Evolutionary conservation across 2,329 filamentous ascomycete genomes (phyloP).

Genomic region (Fusarium sp.): DNA sequence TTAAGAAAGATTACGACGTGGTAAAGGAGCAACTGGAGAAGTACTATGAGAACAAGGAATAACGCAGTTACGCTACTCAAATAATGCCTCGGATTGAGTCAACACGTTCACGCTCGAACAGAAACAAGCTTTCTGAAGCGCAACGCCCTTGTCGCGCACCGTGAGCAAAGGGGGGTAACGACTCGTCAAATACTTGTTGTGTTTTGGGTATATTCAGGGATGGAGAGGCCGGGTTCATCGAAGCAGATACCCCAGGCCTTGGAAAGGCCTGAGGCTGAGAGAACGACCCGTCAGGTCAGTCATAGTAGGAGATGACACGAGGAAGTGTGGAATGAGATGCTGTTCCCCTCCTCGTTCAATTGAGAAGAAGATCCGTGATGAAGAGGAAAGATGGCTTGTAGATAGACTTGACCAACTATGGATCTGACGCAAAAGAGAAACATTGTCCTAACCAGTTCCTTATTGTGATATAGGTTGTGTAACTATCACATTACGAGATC

Average conservation of each 20-base stretch:
- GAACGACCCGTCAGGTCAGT: slow-evolving; percentile 24
- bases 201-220: slow-evolving; percentile 27
- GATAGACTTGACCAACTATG: slow-evolving; percentile 22
- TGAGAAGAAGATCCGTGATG: slow-evolving; percentile 25
- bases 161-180: slow-evolving; percentile 11
- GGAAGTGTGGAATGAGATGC: slow-evolving; percentile 11
- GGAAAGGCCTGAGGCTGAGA: slow-evolving; percentile 33
- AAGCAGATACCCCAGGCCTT: slow-evolving; percentile 37
- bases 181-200: slow-evolving; percentile 20
- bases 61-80: slow-evolving; percentile 9
- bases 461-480: too few relatives aligned
- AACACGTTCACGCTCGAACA: slow-evolving; percentile 1
- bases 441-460: not conserved
- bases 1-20: slow-evolving; percentile 81
- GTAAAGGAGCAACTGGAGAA: slow-evolving; percentile 75
- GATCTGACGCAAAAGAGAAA: slow-evolving; percentile 14
- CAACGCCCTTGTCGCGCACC: slow-evolving; percentile 14
- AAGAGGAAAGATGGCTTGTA: slow-evolving; percentile 12
- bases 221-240: slow-evolving; percentile 33
- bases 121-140: not conserved
- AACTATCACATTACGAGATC: not conserved
- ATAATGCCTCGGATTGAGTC: slow-evolving; percentile 16
- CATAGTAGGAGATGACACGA: slow-evolving; percentile 11
- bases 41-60: slow-evolving; percentile 64
- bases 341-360: slow-evolving; percentile 28